Percentiles rank a stretch among this genome's conserved stretches.
Conservation (phyloP, 2,329 filamentous ascomycete genomes). For the Blastomyces percursus region DNA sequence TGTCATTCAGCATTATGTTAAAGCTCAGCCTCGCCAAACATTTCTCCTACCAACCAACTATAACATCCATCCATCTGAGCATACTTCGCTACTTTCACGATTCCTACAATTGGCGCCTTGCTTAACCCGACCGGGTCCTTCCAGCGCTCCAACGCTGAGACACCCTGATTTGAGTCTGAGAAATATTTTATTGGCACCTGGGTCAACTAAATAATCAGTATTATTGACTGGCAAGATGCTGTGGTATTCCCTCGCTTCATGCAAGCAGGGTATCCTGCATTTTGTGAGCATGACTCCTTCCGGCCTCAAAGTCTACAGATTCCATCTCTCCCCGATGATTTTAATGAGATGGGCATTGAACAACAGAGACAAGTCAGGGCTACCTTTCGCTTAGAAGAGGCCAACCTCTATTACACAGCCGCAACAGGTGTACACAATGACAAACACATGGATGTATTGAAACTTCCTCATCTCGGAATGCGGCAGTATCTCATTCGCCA, state of each 20-base stretch:
- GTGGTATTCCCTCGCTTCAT: slow-evolving; percentile 10
- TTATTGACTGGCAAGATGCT: slow-evolving; percentile 13
- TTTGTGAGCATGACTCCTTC: slow-evolving; percentile 9
- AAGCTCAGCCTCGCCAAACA: slow-evolving; percentile 6
- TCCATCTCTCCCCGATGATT: slow-evolving; percentile 8
- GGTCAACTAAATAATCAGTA: slow-evolving; percentile 8
- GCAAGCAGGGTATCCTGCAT: slow-evolving; percentile 10
- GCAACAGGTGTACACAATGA: slow-evolving; percentile 9
- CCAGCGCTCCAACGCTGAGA: slow-evolving; percentile 4
- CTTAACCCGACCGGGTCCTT: not conserved
- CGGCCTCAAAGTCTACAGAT: slow-evolving; percentile 2
- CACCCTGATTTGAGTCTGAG: slow-evolving; percentile 10
- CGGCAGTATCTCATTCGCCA: slow-evolving; percentile 10
- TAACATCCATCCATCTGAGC: slow-evolving; percentile 9
- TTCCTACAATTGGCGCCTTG: not conserved
- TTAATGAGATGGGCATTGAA: not conserved
- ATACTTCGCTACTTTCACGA: slow-evolving; percentile 9
- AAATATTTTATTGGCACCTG: slow-evolving; percentile 10
- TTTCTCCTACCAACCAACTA: slow-evolving; percentile 11
- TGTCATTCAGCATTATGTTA: not conserved
- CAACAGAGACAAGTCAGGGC: slow-evolving; percentile 5
- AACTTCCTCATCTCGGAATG: slow-evolving; percentile 4
- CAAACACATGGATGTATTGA: slow-evolving; percentile 3
- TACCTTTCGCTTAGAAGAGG: slow-evolving; percentile 8
- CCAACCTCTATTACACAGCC: slow-evolving; percentile 11